Conservation (phyloP, 1,139 yeast genomes). For the Magnusiomyces magnusii region DNA sequence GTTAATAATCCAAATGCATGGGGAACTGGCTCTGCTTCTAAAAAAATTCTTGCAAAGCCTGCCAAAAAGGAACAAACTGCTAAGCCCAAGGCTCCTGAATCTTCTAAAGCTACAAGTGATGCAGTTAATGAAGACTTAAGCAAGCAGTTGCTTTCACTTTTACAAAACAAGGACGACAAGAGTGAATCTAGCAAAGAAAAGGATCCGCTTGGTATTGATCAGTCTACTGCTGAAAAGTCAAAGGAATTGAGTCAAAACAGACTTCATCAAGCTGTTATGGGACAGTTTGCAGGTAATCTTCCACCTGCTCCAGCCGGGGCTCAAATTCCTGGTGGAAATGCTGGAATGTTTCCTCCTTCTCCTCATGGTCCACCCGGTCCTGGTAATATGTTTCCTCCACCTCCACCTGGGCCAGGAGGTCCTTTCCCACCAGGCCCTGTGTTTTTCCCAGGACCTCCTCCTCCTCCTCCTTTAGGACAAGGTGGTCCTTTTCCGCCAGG, state of each 20-base stretch:
- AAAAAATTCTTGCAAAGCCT: conserved; percentile 14
- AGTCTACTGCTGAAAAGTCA: conserved; percentile 18
- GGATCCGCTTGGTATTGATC: background rate
- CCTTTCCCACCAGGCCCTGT: conserved; percentile 11
- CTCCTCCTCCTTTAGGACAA: too few relatives aligned
- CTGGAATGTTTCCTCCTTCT: conserved; percentile 20
- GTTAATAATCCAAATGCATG: conserved; percentile 19
- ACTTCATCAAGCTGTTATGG: conserved; percentile 40
- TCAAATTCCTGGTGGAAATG: conserved; percentile 21
- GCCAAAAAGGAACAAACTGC: background rate
- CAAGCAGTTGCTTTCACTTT: conserved; percentile 38
- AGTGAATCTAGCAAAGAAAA: background rate
- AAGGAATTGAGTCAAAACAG: conserved; percentile 33
- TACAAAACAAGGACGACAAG: conserved; percentile 24
- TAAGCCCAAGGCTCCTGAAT: background rate
- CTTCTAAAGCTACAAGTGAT: background rate
- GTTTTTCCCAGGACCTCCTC: conserved; percentile 1
- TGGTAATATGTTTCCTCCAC: conserved; percentile 3
- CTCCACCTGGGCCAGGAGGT: conserved; percentile 13
- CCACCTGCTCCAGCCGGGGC: conserved; percentile 28
- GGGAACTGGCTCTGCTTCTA: conserved; percentile 10
- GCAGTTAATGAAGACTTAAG: conserved; percentile 20
- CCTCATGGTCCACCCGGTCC: conserved; percentile 9
- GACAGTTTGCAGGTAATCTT: conserved; percentile 32
- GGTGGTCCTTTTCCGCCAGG: conserved; percentile 18